Conservation (phyloP, 805 yeast species). For the Kuraishia molischiana region DNA sequence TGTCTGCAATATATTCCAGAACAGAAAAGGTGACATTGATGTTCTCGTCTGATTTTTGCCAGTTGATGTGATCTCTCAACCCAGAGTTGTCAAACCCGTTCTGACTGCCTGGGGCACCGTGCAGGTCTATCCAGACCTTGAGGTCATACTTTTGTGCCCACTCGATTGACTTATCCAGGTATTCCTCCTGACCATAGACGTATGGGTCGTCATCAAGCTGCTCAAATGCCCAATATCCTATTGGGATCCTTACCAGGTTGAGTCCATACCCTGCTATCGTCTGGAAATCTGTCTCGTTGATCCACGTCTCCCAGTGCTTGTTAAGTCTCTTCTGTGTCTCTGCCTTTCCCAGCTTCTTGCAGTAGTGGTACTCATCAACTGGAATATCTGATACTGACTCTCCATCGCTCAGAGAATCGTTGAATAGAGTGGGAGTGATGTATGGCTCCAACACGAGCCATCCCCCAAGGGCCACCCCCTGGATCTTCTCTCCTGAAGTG, state of each 20-base stretch:
- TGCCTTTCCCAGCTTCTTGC: constrained; percentile 49
- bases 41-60: constrained; percentile 45
- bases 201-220: constrained; percentile 65
- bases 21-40: constrained; percentile 45
- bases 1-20: constrained; percentile 40
- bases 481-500: constrained; percentile 21
- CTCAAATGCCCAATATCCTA: constrained; percentile 91
- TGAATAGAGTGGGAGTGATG: constrained; percentile 71
- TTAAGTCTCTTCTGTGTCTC: constrained; percentile 41
- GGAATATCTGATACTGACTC: constrained; percentile 45
- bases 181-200: constrained; percentile 69
- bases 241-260: constrained; percentile 82
- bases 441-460: constrained; percentile 86
- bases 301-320: constrained; percentile 73
- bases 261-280: constrained; percentile 54
- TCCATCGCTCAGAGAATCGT: background rate
- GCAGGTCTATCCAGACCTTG: constrained; percentile 85
- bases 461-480: constrained; percentile 82
- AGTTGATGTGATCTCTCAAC: constrained; percentile 48
- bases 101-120: constrained; percentile 96
- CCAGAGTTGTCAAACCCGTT: constrained; percentile 97
- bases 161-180: constrained; percentile 63
- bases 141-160: constrained; percentile 62
- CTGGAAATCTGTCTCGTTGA: constrained; percentile 61
- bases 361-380: constrained; percentile 74